Evolutionary conservation across 306 rosid genomes (phyloP).

Genomic region (Cucurbita moschata): DNA sequence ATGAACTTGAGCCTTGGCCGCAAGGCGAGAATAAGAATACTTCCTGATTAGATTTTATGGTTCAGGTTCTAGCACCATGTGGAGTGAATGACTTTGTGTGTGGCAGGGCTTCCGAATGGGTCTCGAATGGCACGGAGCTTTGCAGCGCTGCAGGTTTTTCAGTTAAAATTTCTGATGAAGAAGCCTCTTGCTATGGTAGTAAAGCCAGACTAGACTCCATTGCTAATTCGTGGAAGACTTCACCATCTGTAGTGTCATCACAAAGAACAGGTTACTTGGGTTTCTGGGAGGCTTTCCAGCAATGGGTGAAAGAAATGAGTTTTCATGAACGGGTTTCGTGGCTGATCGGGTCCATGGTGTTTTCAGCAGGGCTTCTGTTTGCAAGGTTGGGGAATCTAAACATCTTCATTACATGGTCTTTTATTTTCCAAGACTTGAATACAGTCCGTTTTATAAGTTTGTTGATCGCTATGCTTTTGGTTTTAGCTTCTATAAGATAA

Average conservation of each 20-base stretch:
- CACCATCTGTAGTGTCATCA: constrained; percentile 25
- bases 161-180: constrained; percentile 31
- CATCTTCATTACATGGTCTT: not conserved
- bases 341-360: constrained; percentile 94
- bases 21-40: not conserved
- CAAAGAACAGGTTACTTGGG: constrained; percentile 20
- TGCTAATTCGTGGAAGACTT: constrained; percentile 62
- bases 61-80: constrained; percentile 85
- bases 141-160: constrained; percentile 77
- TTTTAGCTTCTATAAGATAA: not conserved
- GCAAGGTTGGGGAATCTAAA: constrained; percentile 32
- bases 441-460: not conserved
- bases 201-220: constrained; percentile 57
- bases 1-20: not conserved
- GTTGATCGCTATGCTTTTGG: not conserved
- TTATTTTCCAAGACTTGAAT: not conserved
- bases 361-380: constrained; percentile 67
- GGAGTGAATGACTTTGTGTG: constrained; percentile 92
- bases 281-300: constrained; percentile 39
- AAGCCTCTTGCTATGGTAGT: constrained; percentile 64
- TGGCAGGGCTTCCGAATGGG: constrained; percentile 92
- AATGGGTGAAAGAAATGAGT: constrained; percentile 45
- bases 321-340: constrained; percentile 66
- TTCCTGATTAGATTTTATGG: constrained; percentile 21
- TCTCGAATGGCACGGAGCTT: constrained; percentile 81